Evolutionary conservation across 345 rosid genomes (phyloP).

Genomic region (Eucalyptus sideroxylon): DNA sequence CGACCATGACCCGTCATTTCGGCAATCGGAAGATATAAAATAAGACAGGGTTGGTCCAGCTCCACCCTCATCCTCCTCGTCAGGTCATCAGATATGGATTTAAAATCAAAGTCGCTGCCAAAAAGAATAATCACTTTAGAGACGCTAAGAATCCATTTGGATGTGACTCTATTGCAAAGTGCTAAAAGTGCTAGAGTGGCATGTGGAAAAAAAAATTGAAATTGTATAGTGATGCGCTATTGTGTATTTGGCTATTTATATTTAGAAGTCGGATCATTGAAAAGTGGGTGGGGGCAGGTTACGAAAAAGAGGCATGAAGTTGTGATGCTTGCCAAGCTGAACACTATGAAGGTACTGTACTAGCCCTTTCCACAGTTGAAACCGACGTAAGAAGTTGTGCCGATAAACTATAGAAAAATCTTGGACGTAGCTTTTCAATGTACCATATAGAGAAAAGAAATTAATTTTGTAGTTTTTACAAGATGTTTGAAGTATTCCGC

Average conservation of each 20-base stretch:
- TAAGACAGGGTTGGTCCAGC: background rate
- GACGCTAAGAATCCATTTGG: background rate
- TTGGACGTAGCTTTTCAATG: background rate
- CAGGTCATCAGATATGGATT: background rate
- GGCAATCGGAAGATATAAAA: background rate
- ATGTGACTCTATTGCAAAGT: background rate
- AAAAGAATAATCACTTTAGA: background rate
- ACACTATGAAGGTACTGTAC: background rate
- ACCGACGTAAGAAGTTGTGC: background rate
- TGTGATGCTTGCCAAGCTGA: background rate
- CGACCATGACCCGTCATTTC: background rate
- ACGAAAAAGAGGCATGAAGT: background rate
- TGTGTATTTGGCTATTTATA: background rate
- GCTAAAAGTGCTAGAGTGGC: background rate
- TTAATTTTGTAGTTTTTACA: background rate
- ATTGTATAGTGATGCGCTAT: too few relatives aligned
- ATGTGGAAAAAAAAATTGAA: background rate
- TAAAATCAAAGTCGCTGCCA: background rate
- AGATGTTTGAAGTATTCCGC: background rate
- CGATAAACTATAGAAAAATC: fast-evolving
- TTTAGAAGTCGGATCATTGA: background rate
- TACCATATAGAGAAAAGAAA: background rate
- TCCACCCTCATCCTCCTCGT: background rate
- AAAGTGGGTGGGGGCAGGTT: background rate
- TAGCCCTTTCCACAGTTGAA: background rate